Evolutionary conservation across 2,329 filamentous ascomycete genomes (phyloP), one percentile per base, ranked within the genome.

Genomic region (Lachnum nothofagi): DNA sequence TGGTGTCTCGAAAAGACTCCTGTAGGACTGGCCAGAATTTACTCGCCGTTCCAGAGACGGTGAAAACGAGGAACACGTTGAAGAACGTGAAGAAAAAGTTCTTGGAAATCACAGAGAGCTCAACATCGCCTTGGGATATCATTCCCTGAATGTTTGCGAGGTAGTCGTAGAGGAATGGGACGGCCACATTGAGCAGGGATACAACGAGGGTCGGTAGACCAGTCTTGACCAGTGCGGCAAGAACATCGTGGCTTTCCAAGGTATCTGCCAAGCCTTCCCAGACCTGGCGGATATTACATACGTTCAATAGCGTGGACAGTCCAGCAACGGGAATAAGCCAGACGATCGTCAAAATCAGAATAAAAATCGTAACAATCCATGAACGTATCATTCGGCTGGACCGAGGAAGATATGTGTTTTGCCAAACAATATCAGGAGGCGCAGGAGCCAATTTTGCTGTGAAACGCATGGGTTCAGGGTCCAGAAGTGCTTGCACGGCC

Each of bases 41-140:
- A 33, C 85, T 82, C 1, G 82, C 88, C 4, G 90, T 89, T 46
- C 86, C 87, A 39, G 95, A 87, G 22, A 93, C 78, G 1, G 91
- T 94, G 66, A 97, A 96, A 38, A 97, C 81, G 43, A 97, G 79
- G 70, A 98, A 98, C 49, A 97, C 88, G 70, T 98, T 98, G 79
- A 98, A 97, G 69, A 98, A 98, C 8, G 87, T 91, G 66, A 98
- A 98, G 76, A 97, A 95, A 71, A 97, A 98, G 68, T 97, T 98
- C 72, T 98, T 98, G 46, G 89, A 95, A 57, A 98, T 91, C 38
- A 94, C 77, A 0, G 93, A 97, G 5, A 98, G 76, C 67, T 97
- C 93, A 19, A 98, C 84, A 54, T 98, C 93, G 38, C 89, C 89
- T 60, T 90, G 88, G 0, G 93, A 97, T 44, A 95, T 88, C 83